These are phyloP conservation scores for Apiospora aurea DNA, from an alignment of 2,329 filamentous ascomycete genomes.

Conservation along the genomic window DNA sequence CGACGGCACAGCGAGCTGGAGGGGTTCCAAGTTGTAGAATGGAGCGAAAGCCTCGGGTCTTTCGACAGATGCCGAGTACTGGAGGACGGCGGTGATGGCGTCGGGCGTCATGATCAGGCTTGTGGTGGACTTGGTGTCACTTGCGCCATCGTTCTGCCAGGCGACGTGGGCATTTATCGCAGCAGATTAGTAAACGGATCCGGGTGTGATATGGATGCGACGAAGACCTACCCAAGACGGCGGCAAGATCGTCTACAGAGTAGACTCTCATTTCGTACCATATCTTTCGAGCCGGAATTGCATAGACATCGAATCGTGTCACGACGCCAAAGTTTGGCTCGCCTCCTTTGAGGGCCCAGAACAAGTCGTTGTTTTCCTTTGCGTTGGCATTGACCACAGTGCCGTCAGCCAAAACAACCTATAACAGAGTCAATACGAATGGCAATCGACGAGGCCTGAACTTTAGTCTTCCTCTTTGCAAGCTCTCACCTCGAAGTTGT, in stretches of 20 bases:
- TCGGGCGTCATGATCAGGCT: conserved; percentile 32
- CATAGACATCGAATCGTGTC: conserved; percentile 44
- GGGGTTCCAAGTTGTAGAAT: conserved; percentile 30
- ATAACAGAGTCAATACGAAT: background rate
- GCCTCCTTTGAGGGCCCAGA: conserved; percentile 56
- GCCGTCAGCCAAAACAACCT: conserved; percentile 55
- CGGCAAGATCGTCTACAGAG: conserved; percentile 28
- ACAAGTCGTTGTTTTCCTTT: conserved; percentile 50
- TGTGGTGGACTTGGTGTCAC: conserved; percentile 13
- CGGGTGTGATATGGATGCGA: background rate
- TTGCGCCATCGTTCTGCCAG: background rate
- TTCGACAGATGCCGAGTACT: background rate
- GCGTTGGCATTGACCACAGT: conserved; percentile 48
- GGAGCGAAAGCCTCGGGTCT: conserved; percentile 34
- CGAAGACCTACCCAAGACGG: background rate
- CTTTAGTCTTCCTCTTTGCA: background rate
- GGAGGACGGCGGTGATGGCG: background rate
- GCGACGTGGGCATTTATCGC: background rate
- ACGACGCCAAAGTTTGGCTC: conserved; percentile 55
- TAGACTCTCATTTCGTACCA: conserved; percentile 37
- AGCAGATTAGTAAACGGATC: background rate
- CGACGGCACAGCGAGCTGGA: background rate
- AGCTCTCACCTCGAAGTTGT: conserved; percentile 42
- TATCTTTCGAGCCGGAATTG: conserved; percentile 34
- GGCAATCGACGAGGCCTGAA: conserved; percentile 4